Evolutionary conservation across 768 basidiomycete species (phyloP).

Genomic region (Porphyrellus cyaneotinctus): DNA sequence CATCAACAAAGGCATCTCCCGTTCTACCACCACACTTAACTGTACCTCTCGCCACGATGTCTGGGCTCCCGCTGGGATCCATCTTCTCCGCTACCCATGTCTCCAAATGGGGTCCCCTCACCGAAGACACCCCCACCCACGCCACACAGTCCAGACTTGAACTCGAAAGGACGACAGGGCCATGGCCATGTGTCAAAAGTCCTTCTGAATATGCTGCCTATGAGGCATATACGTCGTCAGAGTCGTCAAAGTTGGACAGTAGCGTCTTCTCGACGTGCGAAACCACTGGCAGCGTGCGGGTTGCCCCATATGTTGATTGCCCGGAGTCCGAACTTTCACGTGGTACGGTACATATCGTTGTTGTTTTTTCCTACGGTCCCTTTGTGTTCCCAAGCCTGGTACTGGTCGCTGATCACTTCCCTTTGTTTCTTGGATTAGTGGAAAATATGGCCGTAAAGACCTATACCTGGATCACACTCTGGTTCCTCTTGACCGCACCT

Average conservation of each 20-base stretch:
- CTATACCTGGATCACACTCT: slow-evolving; percentile 55
- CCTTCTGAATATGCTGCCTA: background rate
- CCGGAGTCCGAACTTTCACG: background rate
- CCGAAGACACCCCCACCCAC: background rate
- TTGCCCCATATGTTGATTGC: background rate
- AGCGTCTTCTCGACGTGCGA: background rate
- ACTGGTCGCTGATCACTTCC: background rate
- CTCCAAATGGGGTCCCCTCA: slow-evolving; percentile 23
- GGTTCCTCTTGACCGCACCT: slow-evolving; percentile 53
- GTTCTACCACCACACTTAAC: background rate
- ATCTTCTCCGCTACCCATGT: slow-evolving; percentile 33
- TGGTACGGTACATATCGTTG: background rate
- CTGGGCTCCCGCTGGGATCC: slow-evolving; percentile 17
- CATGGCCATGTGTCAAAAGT: background rate
- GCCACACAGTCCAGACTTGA: background rate
- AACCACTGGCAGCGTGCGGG: background rate
- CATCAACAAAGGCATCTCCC: background rate
- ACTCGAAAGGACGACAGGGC: background rate
- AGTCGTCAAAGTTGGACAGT: background rate
- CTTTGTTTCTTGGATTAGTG: background rate
- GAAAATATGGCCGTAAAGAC: slow-evolving; percentile 47
- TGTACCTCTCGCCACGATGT: slow-evolving; percentile 7
- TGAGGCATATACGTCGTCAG: background rate
- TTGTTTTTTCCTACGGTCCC: background rate
- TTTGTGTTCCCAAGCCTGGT: background rate